Conservation (phyloP, 371 early-diverging fungal species). For the Mucor piriformis region DNA sequence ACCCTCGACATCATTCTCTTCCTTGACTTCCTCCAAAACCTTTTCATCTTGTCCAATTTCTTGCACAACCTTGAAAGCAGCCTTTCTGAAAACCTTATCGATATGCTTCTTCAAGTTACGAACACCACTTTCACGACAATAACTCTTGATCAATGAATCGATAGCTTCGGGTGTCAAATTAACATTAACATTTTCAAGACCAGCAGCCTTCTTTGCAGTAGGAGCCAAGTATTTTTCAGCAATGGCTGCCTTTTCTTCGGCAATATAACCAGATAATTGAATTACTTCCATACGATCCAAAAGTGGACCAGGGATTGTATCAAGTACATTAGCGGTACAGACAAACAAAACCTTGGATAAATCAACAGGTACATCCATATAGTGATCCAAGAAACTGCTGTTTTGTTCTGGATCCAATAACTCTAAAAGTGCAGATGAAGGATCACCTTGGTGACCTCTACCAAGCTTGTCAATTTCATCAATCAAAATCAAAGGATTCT, state of each 20-base stretch:
- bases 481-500: slow-evolving; percentile 95
- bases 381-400: slow-evolving; percentile 94
- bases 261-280: slow-evolving; percentile 92
- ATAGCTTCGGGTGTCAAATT: slow-evolving; percentile 76
- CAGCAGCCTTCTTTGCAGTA: slow-evolving; percentile 76
- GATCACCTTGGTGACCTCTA: slow-evolving; percentile 96
- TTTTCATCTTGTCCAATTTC: slow-evolving; percentile 54
- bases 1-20: slow-evolving; percentile 12
- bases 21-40: slow-evolving; percentile 13
- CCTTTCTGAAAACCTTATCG: slow-evolving; percentile 96
- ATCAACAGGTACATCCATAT: slow-evolving; percentile 97
- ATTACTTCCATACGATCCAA: slow-evolving; percentile 98
- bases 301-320: slow-evolving; percentile 95
- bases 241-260: slow-evolving; percentile 97
- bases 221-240: slow-evolving; percentile 90
- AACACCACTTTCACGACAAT: slow-evolving; percentile 97
- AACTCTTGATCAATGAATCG: slow-evolving; percentile 81
- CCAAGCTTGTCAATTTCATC: slow-evolving; percentile 98
- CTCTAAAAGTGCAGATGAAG: slow-evolving; percentile 95
- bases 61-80: slow-evolving; percentile 87
- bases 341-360: slow-evolving; percentile 96
- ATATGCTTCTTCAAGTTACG: slow-evolving; percentile 97
- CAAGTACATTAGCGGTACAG: slow-evolving; percentile 95
- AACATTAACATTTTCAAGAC: slow-evolving; percentile 77
- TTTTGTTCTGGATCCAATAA: slow-evolving; percentile 97